A percentile compares a stretch with the other conserved stretches of the same genome.
phyloP scores from a whole-genome alignment of 768 basidiomycete genomes.

The Kwoniella mangroviensis region DNA sequence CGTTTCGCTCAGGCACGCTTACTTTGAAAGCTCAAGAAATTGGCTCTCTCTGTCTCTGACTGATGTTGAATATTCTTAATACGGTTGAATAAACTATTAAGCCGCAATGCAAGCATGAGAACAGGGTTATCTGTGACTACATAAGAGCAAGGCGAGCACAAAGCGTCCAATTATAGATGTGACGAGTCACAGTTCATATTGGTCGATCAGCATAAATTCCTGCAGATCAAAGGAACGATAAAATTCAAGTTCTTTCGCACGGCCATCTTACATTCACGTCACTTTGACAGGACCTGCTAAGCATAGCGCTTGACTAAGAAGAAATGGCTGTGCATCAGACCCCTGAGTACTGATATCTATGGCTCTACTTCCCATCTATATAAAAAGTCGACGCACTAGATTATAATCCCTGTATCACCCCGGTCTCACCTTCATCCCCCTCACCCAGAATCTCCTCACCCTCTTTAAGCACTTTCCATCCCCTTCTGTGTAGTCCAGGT shows the following conservation, averaged over 20 bases:
- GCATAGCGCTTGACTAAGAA: too few relatives aligned
- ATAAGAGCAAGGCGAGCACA: too few relatives aligned
- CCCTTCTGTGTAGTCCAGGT: conserved; percentile 25
- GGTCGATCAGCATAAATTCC: neutral
- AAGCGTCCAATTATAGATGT: too few relatives aligned
- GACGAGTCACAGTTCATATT: too few relatives aligned
- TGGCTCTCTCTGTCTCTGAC: neutral
- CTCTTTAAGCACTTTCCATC: conserved; percentile 47
- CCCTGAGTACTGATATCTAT: neutral
- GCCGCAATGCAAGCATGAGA: too few relatives aligned
- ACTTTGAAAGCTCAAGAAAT: neutral
- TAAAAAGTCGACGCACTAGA: neutral
- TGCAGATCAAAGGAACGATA: neutral
- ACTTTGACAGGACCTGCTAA: too few relatives aligned
- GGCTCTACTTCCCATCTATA: neutral
- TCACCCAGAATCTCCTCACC: conserved; percentile 32
- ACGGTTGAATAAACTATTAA: too few relatives aligned
- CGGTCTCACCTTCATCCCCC: conserved; percentile 31
- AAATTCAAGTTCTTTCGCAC: neutral
- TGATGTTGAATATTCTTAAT: too few relatives aligned
- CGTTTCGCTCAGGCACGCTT: neutral
- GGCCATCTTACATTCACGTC: neutral
- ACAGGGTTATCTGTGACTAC: too few relatives aligned
- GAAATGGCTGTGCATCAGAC: too few relatives aligned
- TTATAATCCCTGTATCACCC: conserved; percentile 47